Evolutionary conservation across 768 basidiomycete species (phyloP), one percentile per base, ranked within the genome.

Genomic region (Scleroderma bovista): DNA sequence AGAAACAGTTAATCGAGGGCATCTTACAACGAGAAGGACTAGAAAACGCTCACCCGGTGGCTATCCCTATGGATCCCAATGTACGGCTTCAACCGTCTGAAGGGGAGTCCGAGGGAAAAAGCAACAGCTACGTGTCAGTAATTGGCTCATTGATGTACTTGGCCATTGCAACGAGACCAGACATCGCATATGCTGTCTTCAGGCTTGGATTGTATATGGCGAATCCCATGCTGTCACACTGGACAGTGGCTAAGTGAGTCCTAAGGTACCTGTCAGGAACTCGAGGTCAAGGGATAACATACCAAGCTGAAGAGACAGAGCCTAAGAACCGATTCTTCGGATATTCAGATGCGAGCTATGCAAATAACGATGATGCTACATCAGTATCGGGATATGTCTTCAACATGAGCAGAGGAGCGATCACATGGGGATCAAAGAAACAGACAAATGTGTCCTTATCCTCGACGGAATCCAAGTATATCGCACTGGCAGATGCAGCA

Each of bases 371-470:
- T 0, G 59, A 65, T 2, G 11, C 57, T 0, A 41, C 52, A 7
- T 63, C 57, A 6, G 51, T 65, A n/a, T 56, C 60, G 2, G 57
- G 63, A 0, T 63, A 62, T 31, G 36, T 48, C 0, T 69, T 64
- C 67, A 63, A 19, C 54, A 43, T 40, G 43, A 62, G 49, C 71
- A 69, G 41, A 59, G 46, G 56, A 1, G 37, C 51, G 64, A 11
- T 73, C 46, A 2, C 66, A 55, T 38, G 70, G 52, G 16, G 67
- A 40, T 26, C 62, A 16, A 16, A 66, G 59, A 61, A 72, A 69
- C 68, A 65, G 62, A 46, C 60, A 63, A 0, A 62, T 60, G 44
- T 73, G 55, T 5, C 36, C 0, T 33, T 50, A 0, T 49, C 29
- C 0, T 51, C 53, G 0, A 33, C 46, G 1, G 36, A 59, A 9